phyloP scores from a whole-genome alignment of 805 yeast genomes.

The Hanseniaspora valbyensis region DNA sequence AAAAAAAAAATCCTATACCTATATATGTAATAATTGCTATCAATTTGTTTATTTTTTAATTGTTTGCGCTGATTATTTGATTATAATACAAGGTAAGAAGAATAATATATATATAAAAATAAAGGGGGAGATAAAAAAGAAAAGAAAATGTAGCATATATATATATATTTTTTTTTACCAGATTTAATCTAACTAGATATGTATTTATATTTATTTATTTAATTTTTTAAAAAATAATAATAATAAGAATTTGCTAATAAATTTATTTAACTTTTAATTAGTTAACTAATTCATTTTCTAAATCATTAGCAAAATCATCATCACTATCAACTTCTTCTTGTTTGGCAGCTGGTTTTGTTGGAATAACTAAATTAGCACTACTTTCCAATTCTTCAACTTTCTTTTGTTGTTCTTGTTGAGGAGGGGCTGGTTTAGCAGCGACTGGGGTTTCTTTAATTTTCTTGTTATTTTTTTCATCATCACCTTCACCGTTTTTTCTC shows the following conservation, averaged over 20 bases:
- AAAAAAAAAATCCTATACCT: too few relatives aligned
- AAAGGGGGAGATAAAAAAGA: too few relatives aligned
- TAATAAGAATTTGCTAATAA: too few relatives aligned
- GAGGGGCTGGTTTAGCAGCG: conserved; percentile 25
- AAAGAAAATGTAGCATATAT: too few relatives aligned
- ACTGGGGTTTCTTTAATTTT: conserved; percentile 21
- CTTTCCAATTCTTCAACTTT: conserved; percentile 28
- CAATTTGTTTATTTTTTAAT: too few relatives aligned
- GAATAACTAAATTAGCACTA: conserved; percentile 26
- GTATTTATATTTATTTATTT: not conserved
- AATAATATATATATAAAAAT: too few relatives aligned
- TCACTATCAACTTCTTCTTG: conserved; percentile 23
- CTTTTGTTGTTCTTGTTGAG: conserved; percentile 28
- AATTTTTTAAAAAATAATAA: too few relatives aligned
- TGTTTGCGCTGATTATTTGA: too few relatives aligned
- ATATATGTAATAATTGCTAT: too few relatives aligned
- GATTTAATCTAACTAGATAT: too few relatives aligned
- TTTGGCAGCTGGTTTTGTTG: conserved; percentile 19
- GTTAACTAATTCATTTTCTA: conserved; percentile 24
- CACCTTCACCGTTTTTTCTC: conserved; percentile 15
- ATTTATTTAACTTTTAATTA: not conserved
- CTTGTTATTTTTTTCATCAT: conserved; percentile 17
- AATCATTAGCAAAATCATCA: conserved; percentile 28
- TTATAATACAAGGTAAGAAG: too few relatives aligned
- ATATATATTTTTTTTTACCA: too few relatives aligned